Percentiles rank a stretch among this genome's conserved stretches.
phyloP scores from a whole-genome alignment of 805 yeast species.

The Teunomyces funiuensis region DNA sequence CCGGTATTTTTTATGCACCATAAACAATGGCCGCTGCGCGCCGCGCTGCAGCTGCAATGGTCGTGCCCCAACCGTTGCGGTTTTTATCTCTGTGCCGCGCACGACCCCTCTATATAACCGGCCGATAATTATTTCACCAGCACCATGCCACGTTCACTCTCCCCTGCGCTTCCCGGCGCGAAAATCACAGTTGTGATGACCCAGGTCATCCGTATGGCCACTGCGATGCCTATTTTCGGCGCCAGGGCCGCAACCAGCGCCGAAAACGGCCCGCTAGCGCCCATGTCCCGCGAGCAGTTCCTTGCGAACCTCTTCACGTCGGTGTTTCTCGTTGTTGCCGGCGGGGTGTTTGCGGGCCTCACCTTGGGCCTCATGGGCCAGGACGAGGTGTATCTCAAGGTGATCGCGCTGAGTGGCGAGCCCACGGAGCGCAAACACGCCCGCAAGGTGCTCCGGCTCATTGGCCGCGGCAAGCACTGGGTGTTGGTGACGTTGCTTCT shows the following conservation, averaged over 20 bases:
- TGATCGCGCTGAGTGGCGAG: slow-evolving; percentile 86
- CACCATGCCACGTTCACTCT: slow-evolving; percentile 26
- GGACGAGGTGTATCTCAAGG: slow-evolving; percentile 92
- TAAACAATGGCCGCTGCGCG: too few species aligned
- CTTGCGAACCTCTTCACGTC: slow-evolving; percentile 55
- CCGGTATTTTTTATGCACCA: too few species aligned
- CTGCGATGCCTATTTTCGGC: slow-evolving; percentile 32
- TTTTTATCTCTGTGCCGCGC: too few species aligned
- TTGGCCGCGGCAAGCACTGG: slow-evolving; percentile 92
- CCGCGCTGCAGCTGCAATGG: too few species aligned
- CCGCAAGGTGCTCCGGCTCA: slow-evolving; percentile 63
- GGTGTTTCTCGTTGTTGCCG: slow-evolving; percentile 62
- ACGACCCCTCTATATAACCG: not conserved
- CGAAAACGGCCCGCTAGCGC: too few species aligned
- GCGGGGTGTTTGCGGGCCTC: slow-evolving; percentile 90
- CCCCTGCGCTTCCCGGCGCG: slow-evolving; percentile 15
- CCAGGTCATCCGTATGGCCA: slow-evolving; percentile 33
- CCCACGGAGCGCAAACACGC: slow-evolving; percentile 66
- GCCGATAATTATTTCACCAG: slow-evolving; percentile 26
- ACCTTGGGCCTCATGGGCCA: slow-evolving; percentile 98
- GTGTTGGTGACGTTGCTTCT: slow-evolving; percentile 84
- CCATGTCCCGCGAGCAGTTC: slow-evolving; percentile 39
- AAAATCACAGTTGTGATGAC: slow-evolving; percentile 33
- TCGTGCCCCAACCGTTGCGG: too few species aligned
- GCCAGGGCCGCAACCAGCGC: slow-evolving; percentile 7